Evolutionary conservation across 2,329 filamentous ascomycete genomes (phyloP), one percentile per base, ranked within the genome.

Genomic region (Amauroascus niger): DNA sequence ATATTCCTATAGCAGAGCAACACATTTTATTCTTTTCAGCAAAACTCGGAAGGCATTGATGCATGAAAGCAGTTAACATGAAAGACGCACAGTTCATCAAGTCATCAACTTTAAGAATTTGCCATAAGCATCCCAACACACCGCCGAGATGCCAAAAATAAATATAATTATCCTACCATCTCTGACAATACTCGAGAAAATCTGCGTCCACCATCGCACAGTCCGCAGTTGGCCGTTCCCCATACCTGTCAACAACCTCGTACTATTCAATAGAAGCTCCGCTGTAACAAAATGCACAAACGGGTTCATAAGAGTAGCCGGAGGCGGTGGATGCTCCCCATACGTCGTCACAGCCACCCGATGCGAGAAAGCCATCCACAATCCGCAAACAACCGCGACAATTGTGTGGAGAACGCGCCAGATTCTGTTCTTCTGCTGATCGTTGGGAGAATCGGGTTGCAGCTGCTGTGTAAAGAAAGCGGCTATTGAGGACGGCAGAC

Each of bases 341-440:
- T 58, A 58, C 8, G 55, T 57, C 30, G 32, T 41, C 45, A 71
- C 65, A 14, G 72, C 69, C 32, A 63, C 57, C 26, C 65, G 60
- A 37, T 74, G 61, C 14, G 68, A 55, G 26, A 70, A 63, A 0
- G 74, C 57, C 35, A 74, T 71, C 64, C 83, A 84, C 39, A 77
- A 59, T 0, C 77, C 80, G 20, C 82, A 69, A 1, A 67, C 62
- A n/a, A 82, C 63, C 3, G 80, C 75, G 63, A 83, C 81, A 14
- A 82, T 44, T 4, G 76, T 73, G 61, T 84, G 81, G 8, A 82
- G 63, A 20, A 79, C 65, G 50, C 79, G 76, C 81, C 80, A 83
- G 8, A 78, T 58, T 41, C 59, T 62, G 33, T 64, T 58, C 11
- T 62, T 62, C 51, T 66, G 65, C 58, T 69, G 63, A 56, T 71